Base-by-base conservation (phyloP, 83 land plant genomes). In the Thuja plicata region DNA sequence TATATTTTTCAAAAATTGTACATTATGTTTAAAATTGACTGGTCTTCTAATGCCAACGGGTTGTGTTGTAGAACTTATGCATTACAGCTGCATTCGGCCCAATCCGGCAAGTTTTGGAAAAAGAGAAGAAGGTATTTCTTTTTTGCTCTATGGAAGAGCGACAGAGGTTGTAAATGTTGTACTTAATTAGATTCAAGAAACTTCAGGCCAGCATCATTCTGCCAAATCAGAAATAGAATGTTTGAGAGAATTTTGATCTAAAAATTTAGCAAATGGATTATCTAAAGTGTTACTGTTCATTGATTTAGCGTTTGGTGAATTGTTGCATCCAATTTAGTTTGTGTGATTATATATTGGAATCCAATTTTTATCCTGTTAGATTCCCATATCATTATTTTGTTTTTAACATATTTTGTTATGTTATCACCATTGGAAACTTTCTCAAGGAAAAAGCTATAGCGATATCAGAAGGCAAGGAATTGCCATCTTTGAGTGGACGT, bases 51-150 rank as follows among this genome's bases (percentile, higher is more conserved):
- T 30, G 32, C 16, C 32, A 12, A 30, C 1, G 32, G 13, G 17
- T 1, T 86, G 48, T 66, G 16, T 84, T 93, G 90, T 95, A 97
- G 98, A 96, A 95, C 87, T 91, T 97, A 24, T 97, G 98, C 92
- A 94, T 95, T 35, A 93, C 97, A 88, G 99, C 99, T 80, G 99
- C 99, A 2, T 97, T 95, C 86, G 88, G 95, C 66, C 99, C 99
- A 38, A 97, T 98, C 38, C 91, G 99, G 91, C 98, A 98, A 90
- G 87, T 98, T 70, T 87, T 98, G 79, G 97, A 95, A 38, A 95
- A 96, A 91, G 99, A 98, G 83, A 98, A 98, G 92, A 98, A 97
- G 97, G 99, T 96, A 40, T 38, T 34, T 19, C 5, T 57, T 27
- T 54, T 38, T 32, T 27, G 38, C 13, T 27, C 8, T 8, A 66